Conservation (phyloP, 2,329 filamentous ascomycete species). For the Alternaria triticimaculans region DNA sequence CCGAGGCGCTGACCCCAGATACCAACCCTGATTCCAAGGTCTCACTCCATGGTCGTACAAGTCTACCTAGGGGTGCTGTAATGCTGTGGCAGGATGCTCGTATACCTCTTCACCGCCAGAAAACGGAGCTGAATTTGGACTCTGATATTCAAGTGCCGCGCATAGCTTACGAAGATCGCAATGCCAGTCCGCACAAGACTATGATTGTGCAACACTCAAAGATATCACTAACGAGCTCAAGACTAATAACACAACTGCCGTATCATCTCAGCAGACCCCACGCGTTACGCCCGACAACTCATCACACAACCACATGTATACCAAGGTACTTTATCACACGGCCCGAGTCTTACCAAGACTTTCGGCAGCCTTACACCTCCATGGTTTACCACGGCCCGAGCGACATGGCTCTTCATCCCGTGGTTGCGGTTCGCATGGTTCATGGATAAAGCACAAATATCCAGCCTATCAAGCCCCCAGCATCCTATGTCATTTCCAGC, state of each 20-base stretch:
- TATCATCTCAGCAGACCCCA: conserved; percentile 16
- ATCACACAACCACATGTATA: conserved; percentile 7
- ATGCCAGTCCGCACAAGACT: neutral
- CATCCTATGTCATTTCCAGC: neutral
- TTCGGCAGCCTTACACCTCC: conserved; percentile 7
- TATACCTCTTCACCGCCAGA: conserved; percentile 15
- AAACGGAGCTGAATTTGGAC: conserved; percentile 3
- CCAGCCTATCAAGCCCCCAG: conserved; percentile 9
- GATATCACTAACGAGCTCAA: neutral
- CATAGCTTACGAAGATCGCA: neutral
- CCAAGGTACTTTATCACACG: conserved; percentile 16
- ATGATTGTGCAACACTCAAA: neutral
- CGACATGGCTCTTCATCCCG: neutral
- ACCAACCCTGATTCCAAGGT: conserved; percentile 13
- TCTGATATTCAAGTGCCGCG: neutral
- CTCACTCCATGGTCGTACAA: conserved; percentile 13
- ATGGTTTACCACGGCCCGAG: conserved; percentile 11
- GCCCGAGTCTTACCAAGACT: conserved; percentile 8
- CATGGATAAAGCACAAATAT: conserved; percentile 14
- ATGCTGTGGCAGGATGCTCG: neutral
- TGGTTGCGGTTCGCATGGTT: conserved; percentile 1
- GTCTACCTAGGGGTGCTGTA: conserved; percentile 7
- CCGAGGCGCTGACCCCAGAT: conserved; percentile 14
- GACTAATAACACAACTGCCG: conserved; percentile 8
- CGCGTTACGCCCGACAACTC: conserved; percentile 7